These are phyloP conservation scores for Pseudomicrostroma phylloplanum DNA, from an alignment of 1,284 basidiomycete genomes.

Conservation along the genomic window DNA sequence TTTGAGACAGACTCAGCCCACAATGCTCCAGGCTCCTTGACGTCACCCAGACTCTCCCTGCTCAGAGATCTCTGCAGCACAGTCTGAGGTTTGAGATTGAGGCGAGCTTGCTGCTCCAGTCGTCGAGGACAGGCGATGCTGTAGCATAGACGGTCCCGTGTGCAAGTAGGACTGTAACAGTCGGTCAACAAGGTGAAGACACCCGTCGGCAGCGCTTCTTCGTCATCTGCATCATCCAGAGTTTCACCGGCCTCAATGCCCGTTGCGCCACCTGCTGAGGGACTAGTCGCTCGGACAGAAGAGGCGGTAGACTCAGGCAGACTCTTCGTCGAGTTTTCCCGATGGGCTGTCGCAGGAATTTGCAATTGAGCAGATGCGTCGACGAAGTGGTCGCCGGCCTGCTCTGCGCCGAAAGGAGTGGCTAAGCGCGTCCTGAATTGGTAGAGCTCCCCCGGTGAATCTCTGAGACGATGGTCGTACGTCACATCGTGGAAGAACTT, in stretches of 20 bases:
- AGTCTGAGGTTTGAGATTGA: slow-evolving; percentile 81
- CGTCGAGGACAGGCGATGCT: slow-evolving; percentile 91
- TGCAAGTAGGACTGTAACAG: slow-evolving; percentile 97
- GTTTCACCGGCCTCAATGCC: background rate
- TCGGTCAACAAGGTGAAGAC: slow-evolving; percentile 95
- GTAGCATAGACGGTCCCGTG: slow-evolving; percentile 85
- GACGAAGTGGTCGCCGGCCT: slow-evolving; percentile 23
- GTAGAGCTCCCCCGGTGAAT: slow-evolving; percentile 82
- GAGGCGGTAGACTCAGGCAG: slow-evolving; percentile 22
- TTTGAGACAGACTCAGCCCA: slow-evolving; percentile 96
- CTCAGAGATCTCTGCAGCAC: slow-evolving; percentile 69
- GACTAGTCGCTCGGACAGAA: slow-evolving; percentile 21
- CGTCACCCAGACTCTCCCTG: slow-evolving; percentile 72
- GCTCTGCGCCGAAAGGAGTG: slow-evolving; percentile 14
- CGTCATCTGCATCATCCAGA: slow-evolving; percentile 49
- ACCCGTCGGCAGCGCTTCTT: slow-evolving; percentile 71
- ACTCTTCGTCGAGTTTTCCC: slow-evolving; percentile 25
- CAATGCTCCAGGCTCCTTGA: slow-evolving; percentile 64
- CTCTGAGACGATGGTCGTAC: slow-evolving; percentile 90
- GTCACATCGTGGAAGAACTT: slow-evolving; percentile 99
- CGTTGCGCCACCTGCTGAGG: background rate
- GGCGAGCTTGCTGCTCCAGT: slow-evolving; percentile 82
- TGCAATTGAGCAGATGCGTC: slow-evolving; percentile 10
- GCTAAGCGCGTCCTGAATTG: slow-evolving; percentile 63
- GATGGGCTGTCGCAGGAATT: slow-evolving; percentile 5